These are phyloP conservation scores for Inonotus obliquus DNA, from an alignment of 1,284 basidiomycete genomes.

Conservation along the genomic window DNA sequence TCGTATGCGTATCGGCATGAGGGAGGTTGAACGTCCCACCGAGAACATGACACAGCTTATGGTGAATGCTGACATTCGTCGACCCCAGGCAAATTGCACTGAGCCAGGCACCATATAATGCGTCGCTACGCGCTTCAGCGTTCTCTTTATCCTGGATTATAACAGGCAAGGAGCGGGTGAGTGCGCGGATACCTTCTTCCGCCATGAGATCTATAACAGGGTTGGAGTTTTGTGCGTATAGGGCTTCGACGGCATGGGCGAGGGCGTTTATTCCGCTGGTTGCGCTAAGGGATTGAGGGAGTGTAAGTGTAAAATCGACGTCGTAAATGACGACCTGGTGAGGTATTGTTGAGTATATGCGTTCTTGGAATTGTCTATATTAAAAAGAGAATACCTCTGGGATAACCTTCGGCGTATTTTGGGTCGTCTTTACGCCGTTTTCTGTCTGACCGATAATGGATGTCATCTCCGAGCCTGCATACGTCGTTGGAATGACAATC, in stretches of 20 bases:
- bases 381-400: conserved; percentile 23
- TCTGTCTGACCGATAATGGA: conserved; percentile 42
- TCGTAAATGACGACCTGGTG: conserved; percentile 40
- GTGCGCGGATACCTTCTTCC: conserved; percentile 34
- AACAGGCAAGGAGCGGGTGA: conserved; percentile 32
- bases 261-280: conserved; percentile 44
- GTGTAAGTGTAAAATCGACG: conserved; percentile 38
- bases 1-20: conserved; percentile 43
- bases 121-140: conserved; percentile 35
- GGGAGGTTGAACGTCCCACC: conserved; percentile 42
- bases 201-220: conserved; percentile 39
- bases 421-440: conserved; percentile 38
- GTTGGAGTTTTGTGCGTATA: conserved; percentile 37
- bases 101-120: conserved; percentile 39
- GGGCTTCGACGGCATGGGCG: conserved; percentile 40
- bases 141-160: conserved; percentile 31
- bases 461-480: conserved; percentile 41
- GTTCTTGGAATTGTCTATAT: neutral
- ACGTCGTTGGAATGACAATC: conserved; percentile 43
- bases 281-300: conserved; percentile 36
- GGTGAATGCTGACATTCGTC: conserved; percentile 41
- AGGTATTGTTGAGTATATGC: neutral
- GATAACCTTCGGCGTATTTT: conserved; percentile 36
- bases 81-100: conserved; percentile 37
- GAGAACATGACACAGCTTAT: conserved; percentile 44